Conservation (phyloP, 805 yeast species). For the Candida arabinofermentans region DNA sequence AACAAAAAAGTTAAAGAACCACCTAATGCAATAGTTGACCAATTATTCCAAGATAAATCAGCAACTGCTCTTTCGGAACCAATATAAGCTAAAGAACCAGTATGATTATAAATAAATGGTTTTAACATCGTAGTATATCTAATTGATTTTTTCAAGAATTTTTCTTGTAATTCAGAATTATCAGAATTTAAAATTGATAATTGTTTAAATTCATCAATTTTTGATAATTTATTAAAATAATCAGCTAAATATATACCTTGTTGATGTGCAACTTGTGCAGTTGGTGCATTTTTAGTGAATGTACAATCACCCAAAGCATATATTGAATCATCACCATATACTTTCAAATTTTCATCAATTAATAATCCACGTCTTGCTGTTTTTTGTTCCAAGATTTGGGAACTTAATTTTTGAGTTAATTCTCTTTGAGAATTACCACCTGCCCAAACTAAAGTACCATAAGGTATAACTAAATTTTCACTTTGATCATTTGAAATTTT, state of each 20-base stretch:
- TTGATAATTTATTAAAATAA: constrained; percentile 61
- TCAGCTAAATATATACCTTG: constrained; percentile 80
- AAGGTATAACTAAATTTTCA: constrained; percentile 60
- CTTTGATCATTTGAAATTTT: constrained; percentile 66
- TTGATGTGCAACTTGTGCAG: constrained; percentile 97
- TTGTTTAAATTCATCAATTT: constrained; percentile 47
- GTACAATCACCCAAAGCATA: constrained; percentile 96
- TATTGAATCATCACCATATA: constrained; percentile 77
- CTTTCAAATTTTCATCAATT: constrained; percentile 75
- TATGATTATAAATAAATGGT: constrained; percentile 76
- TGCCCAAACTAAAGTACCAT: constrained; percentile 95
- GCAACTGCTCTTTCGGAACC: constrained; percentile 93
- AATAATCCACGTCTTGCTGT: constrained; percentile 88
- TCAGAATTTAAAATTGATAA: constrained; percentile 37
- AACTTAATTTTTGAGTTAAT: constrained; percentile 61
- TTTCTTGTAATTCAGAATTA: constrained; percentile 39
- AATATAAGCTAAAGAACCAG: constrained; percentile 90
- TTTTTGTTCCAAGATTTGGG: constrained; percentile 69
- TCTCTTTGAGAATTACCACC: constrained; percentile 93
- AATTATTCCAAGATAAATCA: constrained; percentile 75
- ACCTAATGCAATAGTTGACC: constrained; percentile 74
- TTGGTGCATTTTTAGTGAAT: constrained; percentile 85
- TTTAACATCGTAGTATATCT: constrained; percentile 38
- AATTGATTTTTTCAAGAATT: constrained; percentile 41
- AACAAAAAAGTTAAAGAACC: constrained; percentile 84